Base-by-base conservation (phyloP, 768 basidiomycete species). In the Neoboletus subvelutipes region DNA sequence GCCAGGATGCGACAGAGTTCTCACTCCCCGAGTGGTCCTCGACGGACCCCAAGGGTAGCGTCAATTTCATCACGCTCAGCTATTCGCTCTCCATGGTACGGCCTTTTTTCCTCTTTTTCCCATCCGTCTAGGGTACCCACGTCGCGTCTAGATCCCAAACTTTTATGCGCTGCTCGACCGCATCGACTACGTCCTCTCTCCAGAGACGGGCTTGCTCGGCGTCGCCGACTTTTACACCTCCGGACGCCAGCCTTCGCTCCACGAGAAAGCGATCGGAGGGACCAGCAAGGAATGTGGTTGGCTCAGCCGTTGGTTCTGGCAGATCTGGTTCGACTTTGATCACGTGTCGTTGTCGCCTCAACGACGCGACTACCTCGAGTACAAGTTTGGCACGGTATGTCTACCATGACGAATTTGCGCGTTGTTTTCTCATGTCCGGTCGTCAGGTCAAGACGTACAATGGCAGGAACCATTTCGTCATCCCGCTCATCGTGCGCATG, bases 211-310 rank as follows among this genome's bases (percentile, higher is more conserved):
- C 24, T 61, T 90, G 1, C 67, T 89, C 13, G 79, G 80, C 29
- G 87, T 89, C n/a, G 84, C 78, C 37, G 88, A 90, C 73, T 91
- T 91, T 67, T 91, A 87, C 62, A 85, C 84, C 1, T 79, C 83
- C 3, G 78, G 78, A 15, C 81, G 79, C 31, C 78, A 82, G 54
- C 72, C 80, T 1, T 82, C 83, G 3, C 70, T 80, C 20, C 81
- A 84, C 58, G 82, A 84, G 45, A 80, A 77, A 67, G 82, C 84
- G 0, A 86, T 88, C 37, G 86, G 86, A 1, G 84, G 84, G 0
- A 76, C 76, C 24, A 82, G 80, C 58, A 84, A 84, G 43, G 76
- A 81, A 69, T 78, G 83, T 70, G 75, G 81, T 1, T 90, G 85
- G 84, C 73, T 84, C 47, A 78, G 80, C n/a, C 77, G 87, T 4